Evolutionary conservation across 2,329 filamentous ascomycete species (phyloP), one percentile per base, ranked within the genome.

Genomic region (Scleromitrula shiraiana): DNA sequence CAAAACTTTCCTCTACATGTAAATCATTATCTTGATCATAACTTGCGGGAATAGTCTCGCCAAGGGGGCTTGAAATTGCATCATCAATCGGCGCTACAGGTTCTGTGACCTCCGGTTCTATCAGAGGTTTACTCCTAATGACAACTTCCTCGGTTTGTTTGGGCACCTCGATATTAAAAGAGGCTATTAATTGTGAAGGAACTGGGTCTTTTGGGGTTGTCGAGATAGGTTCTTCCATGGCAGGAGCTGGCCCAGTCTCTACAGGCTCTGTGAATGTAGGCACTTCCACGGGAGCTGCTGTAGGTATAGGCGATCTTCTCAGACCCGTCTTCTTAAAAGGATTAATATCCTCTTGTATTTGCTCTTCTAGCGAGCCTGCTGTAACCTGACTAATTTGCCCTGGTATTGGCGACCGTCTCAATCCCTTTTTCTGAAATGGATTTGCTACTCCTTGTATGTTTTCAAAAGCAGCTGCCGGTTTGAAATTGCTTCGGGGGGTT

Each of bases 381-480:
- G 36, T 35, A 29, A 24, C 15, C 32, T 38, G 26, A 37, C 45
- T 41, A 41, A 17, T 49, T 39, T 38, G 49, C 41, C 41, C 46
- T 23, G 29, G 40, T 27, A 44, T 14, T 7, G 50, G 59, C 20
- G 60, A 61, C 12, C 60, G 53, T 22, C 57, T 56, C 19, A 62
- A 48, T 2, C 59, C 60, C 19, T 50, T 58, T 49, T 61, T 62
- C 27, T 50, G 46, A 40, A 63, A 63, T 1, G 61, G 61, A 47
- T 63, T 59, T 10, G 53, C 36, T 30, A 41, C 46, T 15, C 37
- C 41, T 24, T 27, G 22, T 8, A 49, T 49, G n/a, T 43, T 32
- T 20, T 51, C 49, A 19, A 43, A 37, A 26, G 22, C 39, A 9
- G 26, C 40, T 12, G 37, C 44, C 6, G 45, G 45, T 12, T 47